Evolutionary conservation across 495 filamentous ascomycete genomes (phyloP).

Genomic region (Neurospora sp.): DNA sequence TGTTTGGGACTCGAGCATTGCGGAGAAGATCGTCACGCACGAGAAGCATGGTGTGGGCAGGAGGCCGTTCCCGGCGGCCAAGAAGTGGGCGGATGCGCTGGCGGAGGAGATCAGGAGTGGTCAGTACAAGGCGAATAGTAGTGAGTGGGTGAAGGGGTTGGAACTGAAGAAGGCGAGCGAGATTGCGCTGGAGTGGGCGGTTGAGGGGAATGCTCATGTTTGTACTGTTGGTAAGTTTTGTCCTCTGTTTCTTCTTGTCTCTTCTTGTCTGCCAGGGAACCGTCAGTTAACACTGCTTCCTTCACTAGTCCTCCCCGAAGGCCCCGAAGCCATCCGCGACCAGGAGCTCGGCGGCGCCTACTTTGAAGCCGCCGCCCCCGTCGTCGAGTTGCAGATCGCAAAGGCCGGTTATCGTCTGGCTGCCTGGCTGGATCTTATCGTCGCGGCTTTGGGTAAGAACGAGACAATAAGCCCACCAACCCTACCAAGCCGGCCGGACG

Average conservation of each 20-base stretch:
- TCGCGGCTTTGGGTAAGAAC: constrained; percentile 12
- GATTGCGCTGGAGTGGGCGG: constrained; percentile 50
- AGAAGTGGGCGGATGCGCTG: constrained; percentile 42
- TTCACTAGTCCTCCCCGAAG: constrained; percentile 44
- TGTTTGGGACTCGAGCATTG: constrained; percentile 53
- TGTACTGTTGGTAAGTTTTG: constrained; percentile 38
- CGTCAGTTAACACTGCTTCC: background rate
- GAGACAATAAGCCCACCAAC: background rate
- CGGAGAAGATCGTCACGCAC: constrained; percentile 47
- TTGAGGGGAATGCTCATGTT: constrained; percentile 49
- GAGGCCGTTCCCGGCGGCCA: constrained; percentile 34
- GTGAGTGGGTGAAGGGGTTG: constrained; percentile 40
- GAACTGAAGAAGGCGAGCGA: constrained; percentile 37
- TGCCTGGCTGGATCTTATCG: constrained; percentile 49
- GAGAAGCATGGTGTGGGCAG: constrained; percentile 11
- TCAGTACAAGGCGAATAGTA: constrained; percentile 29
- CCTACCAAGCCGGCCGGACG: background rate
- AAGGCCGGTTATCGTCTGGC: constrained; percentile 63
- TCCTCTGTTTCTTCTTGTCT: background rate
- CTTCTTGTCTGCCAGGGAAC: background rate
- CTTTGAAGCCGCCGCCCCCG: constrained; percentile 51
- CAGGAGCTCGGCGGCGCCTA: constrained; percentile 54
- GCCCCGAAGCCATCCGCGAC: constrained; percentile 39
- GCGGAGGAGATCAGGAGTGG: constrained; percentile 42
- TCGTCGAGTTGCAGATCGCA: constrained; percentile 64